Evolutionary conservation across 2,329 filamentous ascomycete species (phyloP).

Genomic region (Myriosclerotinia scirpicola): DNA sequence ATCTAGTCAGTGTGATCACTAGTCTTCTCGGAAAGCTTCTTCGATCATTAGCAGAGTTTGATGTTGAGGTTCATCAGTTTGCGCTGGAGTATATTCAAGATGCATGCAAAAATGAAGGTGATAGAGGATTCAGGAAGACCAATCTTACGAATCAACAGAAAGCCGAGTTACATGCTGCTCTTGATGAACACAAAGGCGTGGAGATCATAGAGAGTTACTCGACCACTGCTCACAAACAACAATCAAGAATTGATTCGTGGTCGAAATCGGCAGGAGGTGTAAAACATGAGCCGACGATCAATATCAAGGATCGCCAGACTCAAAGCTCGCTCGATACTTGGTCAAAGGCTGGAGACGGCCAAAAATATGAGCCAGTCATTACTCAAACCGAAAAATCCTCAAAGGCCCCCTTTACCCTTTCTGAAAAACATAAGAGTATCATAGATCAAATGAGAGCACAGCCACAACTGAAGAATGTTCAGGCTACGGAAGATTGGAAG

Average conservation of each 20-base stretch:
- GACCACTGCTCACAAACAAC: slow-evolving; percentile 49
- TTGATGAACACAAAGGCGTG: slow-evolving; percentile 59
- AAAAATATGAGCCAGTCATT: slow-evolving; percentile 36
- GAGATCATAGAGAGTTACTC: slow-evolving; percentile 51
- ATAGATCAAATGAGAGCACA: slow-evolving; percentile 32
- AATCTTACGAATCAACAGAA: slow-evolving; percentile 82
- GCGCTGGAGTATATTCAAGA: slow-evolving; percentile 63
- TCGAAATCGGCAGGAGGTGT: slow-evolving; percentile 50
- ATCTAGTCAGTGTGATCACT: slow-evolving; percentile 79
- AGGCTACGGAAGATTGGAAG: slow-evolving; percentile 56
- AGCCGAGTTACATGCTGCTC: slow-evolving; percentile 70
- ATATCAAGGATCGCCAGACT: slow-evolving; percentile 14
- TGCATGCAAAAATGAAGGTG: slow-evolving; percentile 58
- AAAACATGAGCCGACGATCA: slow-evolving; percentile 20
- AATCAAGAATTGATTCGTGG: slow-evolving; percentile 62
- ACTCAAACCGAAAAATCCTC: slow-evolving; percentile 5
- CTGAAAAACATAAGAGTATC: slow-evolving; percentile 32
- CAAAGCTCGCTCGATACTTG: slow-evolving; percentile 23
- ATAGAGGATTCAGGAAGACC: slow-evolving; percentile 63
- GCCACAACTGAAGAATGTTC: slow-evolving; percentile 23
- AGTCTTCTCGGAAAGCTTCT: slow-evolving; percentile 83
- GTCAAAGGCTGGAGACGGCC: slow-evolving; percentile 30
- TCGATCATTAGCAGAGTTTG: slow-evolving; percentile 73
- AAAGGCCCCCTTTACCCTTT: neutral
- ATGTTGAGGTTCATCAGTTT: slow-evolving; percentile 65